Conservation (phyloP, 2,329 filamentous ascomycete genomes). For the Fusarium austroafricanum region DNA sequence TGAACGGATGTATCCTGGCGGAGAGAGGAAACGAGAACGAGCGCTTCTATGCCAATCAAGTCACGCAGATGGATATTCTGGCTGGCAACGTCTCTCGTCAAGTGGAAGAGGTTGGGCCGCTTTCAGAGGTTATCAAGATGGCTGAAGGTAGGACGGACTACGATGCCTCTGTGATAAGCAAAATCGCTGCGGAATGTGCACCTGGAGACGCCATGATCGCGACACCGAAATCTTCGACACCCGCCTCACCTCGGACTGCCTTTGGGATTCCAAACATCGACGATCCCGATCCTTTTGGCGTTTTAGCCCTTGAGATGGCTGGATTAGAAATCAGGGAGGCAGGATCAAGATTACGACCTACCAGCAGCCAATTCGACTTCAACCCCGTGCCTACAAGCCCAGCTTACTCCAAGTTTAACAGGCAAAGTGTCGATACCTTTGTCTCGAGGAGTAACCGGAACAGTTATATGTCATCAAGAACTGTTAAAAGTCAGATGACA, state of each 20-base stretch:
- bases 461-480: conserved; percentile 80
- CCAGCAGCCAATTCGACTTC: conserved; percentile 85
- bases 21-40: conserved; percentile 71
- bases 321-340: conserved; percentile 92
- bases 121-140: conserved; percentile 87
- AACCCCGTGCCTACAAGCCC: conserved; percentile 82
- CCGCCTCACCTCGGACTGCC: conserved; percentile 56
- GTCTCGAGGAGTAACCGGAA: conserved; percentile 71
- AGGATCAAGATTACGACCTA: conserved; percentile 75
- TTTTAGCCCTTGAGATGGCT: conserved; percentile 89
- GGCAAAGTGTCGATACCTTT: conserved; percentile 77
- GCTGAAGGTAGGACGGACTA: conserved; percentile 86
- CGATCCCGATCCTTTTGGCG: conserved; percentile 92
- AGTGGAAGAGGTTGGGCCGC: conserved; percentile 65
- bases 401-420: conserved; percentile 66
- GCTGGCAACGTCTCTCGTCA: conserved; percentile 67
- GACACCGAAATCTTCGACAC: conserved; percentile 53
- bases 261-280: conserved; percentile 84
- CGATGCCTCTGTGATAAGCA: conserved; percentile 74
- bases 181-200: conserved; percentile 72
- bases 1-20: conserved; percentile 67
- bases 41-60: conserved; percentile 64
- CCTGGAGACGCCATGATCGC: conserved; percentile 78
- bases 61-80: conserved; percentile 67
- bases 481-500: conserved; percentile 77